phyloP scores from a whole-genome alignment of 2,329 filamentous ascomycete genomes.

The Verticillium nonalfalfae region DNA sequence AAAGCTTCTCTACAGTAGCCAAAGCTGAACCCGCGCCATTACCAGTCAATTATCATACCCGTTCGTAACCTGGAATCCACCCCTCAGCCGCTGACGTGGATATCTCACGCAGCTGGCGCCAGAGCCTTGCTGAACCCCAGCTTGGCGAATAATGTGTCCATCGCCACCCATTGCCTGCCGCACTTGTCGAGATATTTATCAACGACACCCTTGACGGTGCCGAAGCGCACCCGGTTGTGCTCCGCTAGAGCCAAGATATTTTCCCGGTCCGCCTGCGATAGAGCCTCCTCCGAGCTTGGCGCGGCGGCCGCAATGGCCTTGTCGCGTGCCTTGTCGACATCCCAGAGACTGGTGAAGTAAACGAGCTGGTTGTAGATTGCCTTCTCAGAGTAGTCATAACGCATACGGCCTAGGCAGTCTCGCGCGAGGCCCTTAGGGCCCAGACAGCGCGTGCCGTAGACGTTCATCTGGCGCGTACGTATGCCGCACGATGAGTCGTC shows the following conservation, averaged over 20 bases:
- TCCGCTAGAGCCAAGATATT: conserved; percentile 68
- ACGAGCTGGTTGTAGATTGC: conserved; percentile 91
- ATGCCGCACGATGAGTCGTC: conserved; percentile 83
- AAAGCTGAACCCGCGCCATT: too few relatives aligned
- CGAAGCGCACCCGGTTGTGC: conserved; percentile 76
- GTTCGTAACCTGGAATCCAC: background rate
- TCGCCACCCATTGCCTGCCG: conserved; percentile 86
- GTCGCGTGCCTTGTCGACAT: conserved; percentile 73
- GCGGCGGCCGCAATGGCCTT: conserved; percentile 35
- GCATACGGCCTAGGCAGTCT: conserved; percentile 82
- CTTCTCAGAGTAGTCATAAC: conserved; percentile 82
- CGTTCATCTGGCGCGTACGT: conserved; percentile 84
- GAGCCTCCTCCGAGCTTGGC: conserved; percentile 21
- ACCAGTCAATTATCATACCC: background rate
- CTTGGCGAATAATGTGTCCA: conserved; percentile 79
- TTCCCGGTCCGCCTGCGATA: conserved; percentile 46
- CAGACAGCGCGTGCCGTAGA: conserved; percentile 85
- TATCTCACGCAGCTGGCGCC: conserved; percentile 1
- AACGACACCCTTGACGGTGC: conserved; percentile 67
- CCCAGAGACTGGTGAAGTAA: conserved; percentile 79
- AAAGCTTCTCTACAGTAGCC: background rate
- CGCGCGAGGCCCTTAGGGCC: conserved; percentile 79
- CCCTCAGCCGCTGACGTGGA: background rate
- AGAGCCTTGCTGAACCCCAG: conserved; percentile 43
- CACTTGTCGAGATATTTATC: conserved; percentile 84